Base-by-base conservation (phyloP, 2,329 filamentous ascomycete species). In the Trichoderma citrinoviride region DNA sequence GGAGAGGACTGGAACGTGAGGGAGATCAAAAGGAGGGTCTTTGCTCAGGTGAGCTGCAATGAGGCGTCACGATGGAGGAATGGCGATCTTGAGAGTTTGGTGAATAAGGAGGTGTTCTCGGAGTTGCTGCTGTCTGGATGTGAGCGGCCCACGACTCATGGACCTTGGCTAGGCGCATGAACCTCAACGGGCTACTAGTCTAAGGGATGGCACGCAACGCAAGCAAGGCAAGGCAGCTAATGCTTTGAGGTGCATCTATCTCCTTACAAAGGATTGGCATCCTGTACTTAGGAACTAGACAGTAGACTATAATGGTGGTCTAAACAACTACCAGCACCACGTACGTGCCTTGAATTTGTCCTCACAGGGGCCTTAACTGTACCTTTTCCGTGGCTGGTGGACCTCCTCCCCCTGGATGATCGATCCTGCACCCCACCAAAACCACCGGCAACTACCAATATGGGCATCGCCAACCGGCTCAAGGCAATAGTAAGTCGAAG, bases 191-290 rank as follows among this genome's bases (percentile, higher is more conserved):
- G 37, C 50, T n/a, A 23, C 52, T 60, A 37, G n/a, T n/a, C n/a
- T n/a, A n/a, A n/a, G 27, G 21, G 37, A 15, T 5, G 27, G n/a
- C 44, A 60, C 23, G 37, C 49, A 40, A 60, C 25, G 29, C 50
- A 56, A 43, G n/a, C n/a, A n/a, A n/a, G n/a, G n/a, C 33, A 37
- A 37, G 37, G 53, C 53, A 56, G 37, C 53, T 56, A 56, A 37
- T 17, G 21, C 17, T 47, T 25, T 40, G 56, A 49, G 44, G n/a
- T n/a, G 33, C 33, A 37, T 37, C 33, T 37, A 37, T 37, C 12
- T 37, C 10, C 12, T 37, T 37, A 37, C 12, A 37, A 37, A 14
- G 12, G 33, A 10, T 37, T 37, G 33, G 33, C 33, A 3, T 37
- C 8, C n/a, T 14, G 33, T 37, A n/a, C n/a, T n/a, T n/a, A 37